These are phyloP conservation scores for Aureobasidium subglaciale DNA, from an alignment of 2,329 filamentous ascomycete species.

Conservation along the genomic window DNA sequence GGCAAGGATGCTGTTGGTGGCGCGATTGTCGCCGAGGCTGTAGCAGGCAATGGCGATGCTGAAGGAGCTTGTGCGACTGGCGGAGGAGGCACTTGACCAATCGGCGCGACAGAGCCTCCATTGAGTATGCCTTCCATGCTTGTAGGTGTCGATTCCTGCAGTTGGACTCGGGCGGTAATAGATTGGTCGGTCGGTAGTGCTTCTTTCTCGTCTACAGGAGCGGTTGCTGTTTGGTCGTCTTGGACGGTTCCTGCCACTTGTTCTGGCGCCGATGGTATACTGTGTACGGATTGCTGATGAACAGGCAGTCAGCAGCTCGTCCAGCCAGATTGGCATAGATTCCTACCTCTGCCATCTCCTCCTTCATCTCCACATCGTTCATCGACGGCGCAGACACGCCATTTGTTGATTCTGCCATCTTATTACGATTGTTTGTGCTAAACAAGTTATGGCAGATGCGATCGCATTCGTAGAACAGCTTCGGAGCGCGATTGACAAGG, in stretches of 20 bases:
- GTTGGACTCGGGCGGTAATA: background rate
- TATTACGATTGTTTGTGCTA: background rate
- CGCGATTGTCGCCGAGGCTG: constrained; percentile 5
- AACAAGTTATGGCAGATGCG: background rate
- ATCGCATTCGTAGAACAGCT: background rate
- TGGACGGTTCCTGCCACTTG: constrained; percentile 17
- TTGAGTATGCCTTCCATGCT: background rate
- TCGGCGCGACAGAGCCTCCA: background rate
- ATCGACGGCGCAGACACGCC: constrained; percentile 18
- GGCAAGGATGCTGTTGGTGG: constrained; percentile 11
- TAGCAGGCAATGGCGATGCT: constrained; percentile 4
- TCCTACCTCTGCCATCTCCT: constrained; percentile 25
- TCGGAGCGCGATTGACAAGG: no score
- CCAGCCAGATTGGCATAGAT: background rate
- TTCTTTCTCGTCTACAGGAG: background rate
- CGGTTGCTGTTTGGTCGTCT: background rate
- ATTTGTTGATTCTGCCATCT: constrained; percentile 27
- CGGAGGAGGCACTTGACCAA: background rate
- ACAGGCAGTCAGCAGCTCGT: background rate
- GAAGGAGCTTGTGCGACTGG: constrained; percentile 10
- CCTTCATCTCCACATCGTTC: constrained; percentile 31
- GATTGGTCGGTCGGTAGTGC: constrained; percentile 1
- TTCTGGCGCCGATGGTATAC: constrained; percentile 1
- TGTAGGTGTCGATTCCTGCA: background rate
- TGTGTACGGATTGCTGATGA: background rate